Base-by-base conservation (phyloP, 2,329 filamentous ascomycete species). In the Fusarium sp. region DNA sequence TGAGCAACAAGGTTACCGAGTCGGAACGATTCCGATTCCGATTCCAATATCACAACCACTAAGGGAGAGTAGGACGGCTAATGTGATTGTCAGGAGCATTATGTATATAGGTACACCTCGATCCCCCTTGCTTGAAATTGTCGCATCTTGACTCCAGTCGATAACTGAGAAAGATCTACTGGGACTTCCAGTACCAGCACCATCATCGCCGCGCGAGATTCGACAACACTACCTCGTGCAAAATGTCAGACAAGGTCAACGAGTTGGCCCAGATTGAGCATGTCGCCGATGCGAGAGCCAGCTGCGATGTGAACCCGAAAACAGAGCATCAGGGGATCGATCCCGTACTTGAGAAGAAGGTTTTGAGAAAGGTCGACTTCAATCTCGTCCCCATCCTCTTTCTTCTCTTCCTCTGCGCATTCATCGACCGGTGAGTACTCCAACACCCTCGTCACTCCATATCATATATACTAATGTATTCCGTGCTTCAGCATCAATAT, bases 311-410 rank as follows among this genome's bases (percentile, higher is more conserved):
- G n/a, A 31, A 64, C 16, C 48, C 45, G 24, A 56, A 52, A 43
- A 6, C 24, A 24, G 61, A 64, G 24, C 61, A 8, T 33, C 35
- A 58, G 10, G 50, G 27, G 6, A 33, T 64, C 13, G 62, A 58
- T 35, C 50, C 62, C 24, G 16, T 4, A 16, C 24, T 57, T 14
- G 62, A 64, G 27, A 64, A 64, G 52, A 64, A 64, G 35, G 33
- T 64, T 16, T 9, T 64, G 13, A 27, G 62, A 58, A 64, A 64
- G 33, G 35, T 64, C 29, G 62, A 64, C 50, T 16, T 58, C 0
- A 43, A 64, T n/a, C 62, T 64, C n/a, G 35, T 64, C 24, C 62
- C 62, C 6, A 58, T 64, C 8, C 62, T 64, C 37, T 57, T 43
- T 31, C 20, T 64, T 5, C 62, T 64, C 2, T 58, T 64, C n/a